Base-by-base conservation (phyloP, 768 basidiomycete species). In the Auriculariales sp. region DNA sequence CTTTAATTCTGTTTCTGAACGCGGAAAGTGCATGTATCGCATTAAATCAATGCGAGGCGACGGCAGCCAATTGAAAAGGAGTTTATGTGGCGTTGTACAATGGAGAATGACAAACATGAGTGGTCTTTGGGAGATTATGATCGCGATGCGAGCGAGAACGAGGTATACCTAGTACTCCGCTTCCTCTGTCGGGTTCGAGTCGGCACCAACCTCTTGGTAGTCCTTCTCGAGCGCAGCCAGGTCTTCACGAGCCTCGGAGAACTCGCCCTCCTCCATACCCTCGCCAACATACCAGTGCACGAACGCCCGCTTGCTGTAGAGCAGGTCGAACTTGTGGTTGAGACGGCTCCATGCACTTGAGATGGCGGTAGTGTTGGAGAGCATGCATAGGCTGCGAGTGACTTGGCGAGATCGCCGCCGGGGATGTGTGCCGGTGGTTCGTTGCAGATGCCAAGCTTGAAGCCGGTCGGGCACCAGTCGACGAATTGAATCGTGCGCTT, bases 191-290 rank as follows among this genome's bases (percentile, higher is more conserved):
- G n/a, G n/a, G n/a, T n/a, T n/a, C n/a, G n/a, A n/a, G 36, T 61
- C 58, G 46, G 52, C 47, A 31, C 79, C 77, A 56, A 82, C 90
- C 64, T 95, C 89, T 64, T 90, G 87, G 59, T 91, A 92, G 57
- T 91, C 90, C 67, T 91, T 95, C 74, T 97, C 94, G 49, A 99
- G 80, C n/a, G 94, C 94, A n/a, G 94, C 95, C 51, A 99, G 82
- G 65, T 99, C 94, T 70, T 99, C 95, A 53, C 94, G 85, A 19
- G 94, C 94, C 71, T 97, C 94, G 17, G 90, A 93, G 72, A 98
- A 97, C 71, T 99, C 94, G 64, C 94, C 94, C 77, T 79, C 39
- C 39, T 44, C 39, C 39, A 44, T 44, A 19, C 39, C 39, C 39
- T 44, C 39, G 15, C 39, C 39, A 25, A 44, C 39, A 25, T 68